Base-by-base conservation (phyloP, 1,284 basidiomycete genomes). In the Malassezia nana region DNA sequence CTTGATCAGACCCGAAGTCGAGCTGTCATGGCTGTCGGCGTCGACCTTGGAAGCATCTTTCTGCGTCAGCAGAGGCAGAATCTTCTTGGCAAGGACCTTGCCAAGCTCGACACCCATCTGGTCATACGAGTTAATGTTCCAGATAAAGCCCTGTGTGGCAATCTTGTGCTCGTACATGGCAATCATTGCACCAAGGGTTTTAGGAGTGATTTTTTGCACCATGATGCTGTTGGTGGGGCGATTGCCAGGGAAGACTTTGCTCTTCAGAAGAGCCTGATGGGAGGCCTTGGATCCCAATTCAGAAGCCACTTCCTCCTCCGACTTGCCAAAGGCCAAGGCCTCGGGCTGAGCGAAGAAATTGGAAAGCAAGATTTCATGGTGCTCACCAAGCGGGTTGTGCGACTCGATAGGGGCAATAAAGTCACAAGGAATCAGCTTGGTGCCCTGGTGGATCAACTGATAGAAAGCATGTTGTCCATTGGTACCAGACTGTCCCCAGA, bases 391-490 rank as follows among this genome's bases (percentile, higher is more conserved):
- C 18, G 89, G 89, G 80, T 98, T 98, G 72, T 89, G 87, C 2
- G 89, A 85, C 58, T 88, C 87, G 15, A 89, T 84, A 25, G 94
- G 91, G 1, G 92, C 91, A 63, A 98, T 81, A 80, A 98, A 95
- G 77, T 98, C 92, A 51, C 75, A 77, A 38, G 91, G 90, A 65
- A 92, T 86, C 62, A 95, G 52, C 60, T 68, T 69, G 55, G 64
- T 64, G 24, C 66, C 66, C 77, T 95, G 90, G 79, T 94, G 90
- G 48, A 95, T 83, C 62, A 95, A 85, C 78, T 96, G 92, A 79
- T 96, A 96, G 82, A 96, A 96, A 20, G 92, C 94, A 79, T 98
- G 92, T 77, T 96, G 92, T 58, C 91, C 92, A 77, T 96, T 96
- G 49, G 94, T 96, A 48, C 92, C 94, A 0, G 88, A 84, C 24